phyloP scores from a whole-genome alignment of 345 rosid species.

The Populus nigra region DNA sequence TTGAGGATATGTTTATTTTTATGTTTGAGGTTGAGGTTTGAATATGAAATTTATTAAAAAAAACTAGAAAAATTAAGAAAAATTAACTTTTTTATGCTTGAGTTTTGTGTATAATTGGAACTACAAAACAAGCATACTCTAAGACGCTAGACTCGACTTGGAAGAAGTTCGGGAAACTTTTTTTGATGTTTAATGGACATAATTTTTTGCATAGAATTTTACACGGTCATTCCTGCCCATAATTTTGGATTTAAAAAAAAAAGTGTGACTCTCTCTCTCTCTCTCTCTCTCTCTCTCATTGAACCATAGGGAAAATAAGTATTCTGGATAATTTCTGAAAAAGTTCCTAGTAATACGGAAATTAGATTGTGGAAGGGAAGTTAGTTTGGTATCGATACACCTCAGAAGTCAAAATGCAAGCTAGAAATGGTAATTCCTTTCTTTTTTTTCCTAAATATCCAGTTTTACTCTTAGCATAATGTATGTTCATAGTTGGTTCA shows the following conservation, averaged over 20 bases:
- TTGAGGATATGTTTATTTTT: background rate
- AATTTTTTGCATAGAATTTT: slow-evolving; percentile 69
- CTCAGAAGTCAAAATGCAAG: slow-evolving; percentile 75
- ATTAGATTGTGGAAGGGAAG: slow-evolving; percentile 51
- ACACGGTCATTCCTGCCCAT: slow-evolving; percentile 85
- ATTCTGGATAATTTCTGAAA: background rate
- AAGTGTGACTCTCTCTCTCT: slow-evolving; percentile 52
- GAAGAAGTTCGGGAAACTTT: background rate
- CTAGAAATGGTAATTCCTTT: slow-evolving; percentile 68
- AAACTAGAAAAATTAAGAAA: too few relatives aligned
- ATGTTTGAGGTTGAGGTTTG: background rate
- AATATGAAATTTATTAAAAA: too few relatives aligned
- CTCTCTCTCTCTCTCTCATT: too few relatives aligned
- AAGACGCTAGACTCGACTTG: background rate
- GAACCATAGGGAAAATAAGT: background rate
- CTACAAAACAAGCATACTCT: too few relatives aligned
- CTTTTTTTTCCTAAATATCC: slow-evolving; percentile 1
- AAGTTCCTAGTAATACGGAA: slow-evolving; percentile 7
- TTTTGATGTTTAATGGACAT: background rate
- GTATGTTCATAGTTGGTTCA: background rate
- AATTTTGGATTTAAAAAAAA: slow-evolving; percentile 82
- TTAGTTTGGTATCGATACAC: slow-evolving; percentile 82
- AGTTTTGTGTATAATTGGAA: too few relatives aligned
- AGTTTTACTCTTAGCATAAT: slow-evolving; percentile 8
- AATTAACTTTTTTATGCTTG: too few relatives aligned